Percentiles rank a stretch among this genome's conserved stretches.
These are phyloP conservation scores for Paecilomyces sp. DNA, from an alignment of 2,329 filamentous ascomycete species.

Conservation along the genomic window DNA sequence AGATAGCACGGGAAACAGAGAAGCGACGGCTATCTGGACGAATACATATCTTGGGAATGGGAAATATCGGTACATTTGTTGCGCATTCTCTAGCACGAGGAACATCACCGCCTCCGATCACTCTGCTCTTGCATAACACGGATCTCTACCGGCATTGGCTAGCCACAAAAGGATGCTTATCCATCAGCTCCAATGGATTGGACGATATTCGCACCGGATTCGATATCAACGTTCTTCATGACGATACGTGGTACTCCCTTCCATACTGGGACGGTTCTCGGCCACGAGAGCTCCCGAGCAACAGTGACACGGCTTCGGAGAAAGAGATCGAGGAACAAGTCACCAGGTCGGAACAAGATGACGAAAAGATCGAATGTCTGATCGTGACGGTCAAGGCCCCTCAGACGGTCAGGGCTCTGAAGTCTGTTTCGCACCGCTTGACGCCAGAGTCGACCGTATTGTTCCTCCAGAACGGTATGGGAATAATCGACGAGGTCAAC, in stretches of 20 bases:
- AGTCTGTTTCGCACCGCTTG: conserved; percentile 60
- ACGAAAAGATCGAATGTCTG: conserved; percentile 60
- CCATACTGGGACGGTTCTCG: conserved; percentile 14
- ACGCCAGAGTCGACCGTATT: conserved; percentile 63
- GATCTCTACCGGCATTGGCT: conserved; percentile 28
- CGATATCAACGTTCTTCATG: conserved; percentile 34
- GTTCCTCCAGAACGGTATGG: conserved; percentile 75
- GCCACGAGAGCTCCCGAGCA: conserved; percentile 2
- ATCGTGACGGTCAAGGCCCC: conserved; percentile 72
- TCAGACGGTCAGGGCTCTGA: conserved; percentile 59
- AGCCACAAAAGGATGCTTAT: conserved; percentile 22
- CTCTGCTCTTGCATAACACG: conserved; percentile 64
- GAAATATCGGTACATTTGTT: conserved; percentile 73
- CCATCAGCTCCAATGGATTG: conserved; percentile 31
- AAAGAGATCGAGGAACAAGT: conserved; percentile 5
- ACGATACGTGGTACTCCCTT: conserved; percentile 25
- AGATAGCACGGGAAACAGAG: conserved; percentile 11
- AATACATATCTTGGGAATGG: conserved; percentile 72
- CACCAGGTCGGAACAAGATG: conserved; percentile 16
- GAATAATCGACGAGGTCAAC: conserved; percentile 72
- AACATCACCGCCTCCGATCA: conserved; percentile 61
- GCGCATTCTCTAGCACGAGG: conserved; percentile 63
- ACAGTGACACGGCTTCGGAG: conserved; percentile 7
- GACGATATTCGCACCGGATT: conserved; percentile 37
- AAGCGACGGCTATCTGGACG: conserved; percentile 34